Evolutionary conservation across 768 basidiomycete species (phyloP).

Genomic region (Galerina sulciceps): DNA sequence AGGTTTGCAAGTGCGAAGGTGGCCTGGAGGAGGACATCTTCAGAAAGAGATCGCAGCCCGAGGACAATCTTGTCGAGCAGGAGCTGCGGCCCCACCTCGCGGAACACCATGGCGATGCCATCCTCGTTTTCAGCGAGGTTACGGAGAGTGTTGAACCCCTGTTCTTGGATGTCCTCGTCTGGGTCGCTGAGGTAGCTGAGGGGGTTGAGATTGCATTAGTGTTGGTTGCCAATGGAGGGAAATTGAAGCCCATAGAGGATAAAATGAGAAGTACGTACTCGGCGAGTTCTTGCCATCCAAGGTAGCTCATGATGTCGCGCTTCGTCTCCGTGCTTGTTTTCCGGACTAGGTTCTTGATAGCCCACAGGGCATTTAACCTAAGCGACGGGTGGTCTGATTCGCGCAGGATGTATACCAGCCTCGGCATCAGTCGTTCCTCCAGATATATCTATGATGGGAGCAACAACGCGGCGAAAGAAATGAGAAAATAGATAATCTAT

Average conservation of each 20-base stretch:
- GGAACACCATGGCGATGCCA: constrained; percentile 65
- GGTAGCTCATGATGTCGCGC: constrained; percentile 61
- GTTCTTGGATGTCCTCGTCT: constrained; percentile 66
- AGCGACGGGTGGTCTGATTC: constrained; percentile 56
- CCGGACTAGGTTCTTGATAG: constrained; percentile 80
- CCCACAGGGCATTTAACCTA: constrained; percentile 80
- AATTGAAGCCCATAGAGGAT: not conserved
- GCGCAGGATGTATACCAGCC: constrained; percentile 63
- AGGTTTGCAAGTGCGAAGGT: constrained; percentile 71
- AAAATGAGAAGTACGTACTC: constrained; percentile 43
- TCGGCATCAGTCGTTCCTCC: constrained; percentile 66
- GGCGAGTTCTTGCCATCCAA: constrained; percentile 68
- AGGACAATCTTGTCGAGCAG: constrained; percentile 50
- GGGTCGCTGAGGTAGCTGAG: constrained; percentile 58
- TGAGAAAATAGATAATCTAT: too few species aligned
- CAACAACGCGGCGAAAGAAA: not conserved
- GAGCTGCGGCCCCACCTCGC: constrained; percentile 49
- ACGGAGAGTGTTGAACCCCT: constrained; percentile 66
- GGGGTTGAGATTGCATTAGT: not conserved
- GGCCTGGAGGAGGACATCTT: constrained; percentile 37
- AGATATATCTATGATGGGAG: constrained; percentile 56
- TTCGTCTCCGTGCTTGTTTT: constrained; percentile 67
- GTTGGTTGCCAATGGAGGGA: too few species aligned
- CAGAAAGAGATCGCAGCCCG: constrained; percentile 52
- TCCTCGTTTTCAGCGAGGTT: constrained; percentile 71